phyloP scores from a whole-genome alignment of 148 eudicot species.

The Talinum fruticosum region DNA sequence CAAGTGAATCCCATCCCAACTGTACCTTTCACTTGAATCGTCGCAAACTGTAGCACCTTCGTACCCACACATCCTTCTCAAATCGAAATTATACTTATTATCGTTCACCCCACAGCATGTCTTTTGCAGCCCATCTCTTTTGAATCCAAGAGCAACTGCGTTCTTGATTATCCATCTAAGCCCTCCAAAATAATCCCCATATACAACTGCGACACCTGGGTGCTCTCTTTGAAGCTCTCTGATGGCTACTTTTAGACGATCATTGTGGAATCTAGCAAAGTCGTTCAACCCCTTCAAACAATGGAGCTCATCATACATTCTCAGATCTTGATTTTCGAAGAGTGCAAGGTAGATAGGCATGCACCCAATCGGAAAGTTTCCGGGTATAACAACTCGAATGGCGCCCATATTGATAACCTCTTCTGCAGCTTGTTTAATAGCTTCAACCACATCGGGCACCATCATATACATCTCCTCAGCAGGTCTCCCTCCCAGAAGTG shows the following conservation, averaged over 20 bases:
- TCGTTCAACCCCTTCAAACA: slow-evolving; percentile 22
- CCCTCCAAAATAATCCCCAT: slow-evolving; percentile 21
- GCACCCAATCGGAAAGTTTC: slow-evolving; percentile 31
- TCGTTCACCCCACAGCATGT: slow-evolving; percentile 2
- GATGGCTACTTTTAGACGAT: slow-evolving; percentile 16
- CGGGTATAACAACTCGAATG: slow-evolving; percentile 17
- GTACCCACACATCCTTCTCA: background rate
- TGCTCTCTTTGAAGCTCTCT: slow-evolving; percentile 11
- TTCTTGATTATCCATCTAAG: slow-evolving; percentile 18
- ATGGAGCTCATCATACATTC: slow-evolving; percentile 18
- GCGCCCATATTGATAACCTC: slow-evolving; percentile 23
- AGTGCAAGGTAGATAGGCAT: slow-evolving; percentile 17
- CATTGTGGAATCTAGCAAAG: slow-evolving; percentile 19
- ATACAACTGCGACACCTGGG: slow-evolving; percentile 19
- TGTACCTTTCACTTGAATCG: slow-evolving; percentile 9
- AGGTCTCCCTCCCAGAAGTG: slow-evolving; percentile 17
- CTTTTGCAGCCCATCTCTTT: background rate
- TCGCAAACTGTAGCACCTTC: slow-evolving; percentile 3
- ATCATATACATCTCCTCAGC: slow-evolving; percentile 8
- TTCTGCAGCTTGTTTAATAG: slow-evolving; percentile 17
- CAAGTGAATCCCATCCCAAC: slow-evolving; percentile 26
- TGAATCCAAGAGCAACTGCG: slow-evolving; percentile 2
- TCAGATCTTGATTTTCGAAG: slow-evolving; percentile 8
- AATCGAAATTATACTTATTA: slow-evolving; percentile 4
- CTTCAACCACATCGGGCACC: slow-evolving; percentile 17